A percentile compares a stretch with the other conserved stretches of the same genome.
Evolutionary conservation across 495 filamentous ascomycete genomes (phyloP).

Genomic region (Daldinia caldariorum): DNA sequence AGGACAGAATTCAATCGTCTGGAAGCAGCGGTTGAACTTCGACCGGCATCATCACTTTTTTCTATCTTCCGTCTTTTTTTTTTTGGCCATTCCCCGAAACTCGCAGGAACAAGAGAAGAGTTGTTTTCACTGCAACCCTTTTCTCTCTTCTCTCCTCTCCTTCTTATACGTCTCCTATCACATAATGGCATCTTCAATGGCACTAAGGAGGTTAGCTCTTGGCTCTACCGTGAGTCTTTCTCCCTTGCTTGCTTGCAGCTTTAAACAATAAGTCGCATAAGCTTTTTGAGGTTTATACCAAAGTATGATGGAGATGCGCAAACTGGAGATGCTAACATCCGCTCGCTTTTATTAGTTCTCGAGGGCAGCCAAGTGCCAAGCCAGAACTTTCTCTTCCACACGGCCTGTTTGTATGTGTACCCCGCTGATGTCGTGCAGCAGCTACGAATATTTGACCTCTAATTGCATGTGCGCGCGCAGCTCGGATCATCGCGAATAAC

Average conservation of each 20-base stretch:
- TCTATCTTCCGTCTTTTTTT: constrained; percentile 19
- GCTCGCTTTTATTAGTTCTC: constrained; percentile 53
- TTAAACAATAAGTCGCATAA: constrained; percentile 10
- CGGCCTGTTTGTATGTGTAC: constrained; percentile 74
- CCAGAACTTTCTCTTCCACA: constrained; percentile 85
- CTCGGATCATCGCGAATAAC: constrained; percentile 81
- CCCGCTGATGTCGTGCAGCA: constrained; percentile 12
- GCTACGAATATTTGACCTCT: constrained; percentile 42
- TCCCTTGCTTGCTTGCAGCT: constrained; percentile 30
- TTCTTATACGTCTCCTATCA: constrained; percentile 13
- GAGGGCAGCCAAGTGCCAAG: constrained; percentile 60
- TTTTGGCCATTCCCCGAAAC: constrained; percentile 29
- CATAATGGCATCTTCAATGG: constrained; percentile 64
- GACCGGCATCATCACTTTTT: constrained; percentile 46
- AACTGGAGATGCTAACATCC: constrained; percentile 15
- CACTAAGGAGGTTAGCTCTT: constrained; percentile 58
- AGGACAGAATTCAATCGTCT: constrained; percentile 37
- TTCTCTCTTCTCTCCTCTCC: constrained; percentile 24
- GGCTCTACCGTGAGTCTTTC: constrained; percentile 56
- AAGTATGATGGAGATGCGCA: background rate
- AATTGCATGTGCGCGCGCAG: constrained; percentile 39
- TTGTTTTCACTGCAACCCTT: constrained; percentile 32
- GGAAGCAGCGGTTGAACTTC: constrained; percentile 47
- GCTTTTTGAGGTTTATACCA: background rate
- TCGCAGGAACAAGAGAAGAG: constrained; percentile 49